Percentiles rank a stretch among this genome's conserved stretches.
Evolutionary conservation across 495 filamentous ascomycete genomes (phyloP).

Genomic region (Penicillium chermesinum): DNA sequence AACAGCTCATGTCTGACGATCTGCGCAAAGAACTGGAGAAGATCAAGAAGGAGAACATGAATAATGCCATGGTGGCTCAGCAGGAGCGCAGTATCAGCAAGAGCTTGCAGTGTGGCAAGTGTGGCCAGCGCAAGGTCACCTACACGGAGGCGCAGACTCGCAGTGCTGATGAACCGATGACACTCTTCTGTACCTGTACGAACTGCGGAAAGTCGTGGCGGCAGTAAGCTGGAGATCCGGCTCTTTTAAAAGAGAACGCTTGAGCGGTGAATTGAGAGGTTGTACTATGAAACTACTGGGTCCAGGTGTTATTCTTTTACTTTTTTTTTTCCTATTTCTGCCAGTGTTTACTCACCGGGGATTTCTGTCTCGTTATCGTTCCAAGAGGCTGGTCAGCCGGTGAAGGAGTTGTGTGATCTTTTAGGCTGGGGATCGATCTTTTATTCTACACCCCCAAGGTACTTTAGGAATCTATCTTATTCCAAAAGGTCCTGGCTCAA

Average conservation of each 20-base stretch:
- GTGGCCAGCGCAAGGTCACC: constrained; percentile 84
- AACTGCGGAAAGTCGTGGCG: constrained; percentile 49
- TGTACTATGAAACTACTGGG: constrained; percentile 18
- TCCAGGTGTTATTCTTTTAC: constrained; percentile 9
- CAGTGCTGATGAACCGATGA: constrained; percentile 70
- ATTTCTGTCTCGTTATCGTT: neutral
- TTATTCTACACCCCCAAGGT: neutral
- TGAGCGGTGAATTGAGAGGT: constrained; percentile 2
- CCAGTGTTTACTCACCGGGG: neutral
- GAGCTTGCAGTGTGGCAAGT: constrained; percentile 80
- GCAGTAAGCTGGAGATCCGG: constrained; percentile 23
- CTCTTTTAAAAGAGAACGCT: neutral
- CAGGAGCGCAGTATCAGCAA: constrained; percentile 78
- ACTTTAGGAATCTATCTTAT: neutral
- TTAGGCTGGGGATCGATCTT: neutral
- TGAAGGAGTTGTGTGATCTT: neutral
- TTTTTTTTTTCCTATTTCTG: neutral
- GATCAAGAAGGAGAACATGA: constrained; percentile 86
- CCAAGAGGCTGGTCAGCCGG: too few relatives aligned
- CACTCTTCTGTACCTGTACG: constrained; percentile 45
- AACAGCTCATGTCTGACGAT: constrained; percentile 74
- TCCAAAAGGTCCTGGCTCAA: neutral
- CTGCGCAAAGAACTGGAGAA: constrained; percentile 60
- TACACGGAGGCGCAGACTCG: constrained; percentile 96
- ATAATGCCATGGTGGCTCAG: constrained; percentile 58